Base-by-base conservation (phyloP, 2,329 filamentous ascomycete species). In the Cytospora leucostoma region DNA sequence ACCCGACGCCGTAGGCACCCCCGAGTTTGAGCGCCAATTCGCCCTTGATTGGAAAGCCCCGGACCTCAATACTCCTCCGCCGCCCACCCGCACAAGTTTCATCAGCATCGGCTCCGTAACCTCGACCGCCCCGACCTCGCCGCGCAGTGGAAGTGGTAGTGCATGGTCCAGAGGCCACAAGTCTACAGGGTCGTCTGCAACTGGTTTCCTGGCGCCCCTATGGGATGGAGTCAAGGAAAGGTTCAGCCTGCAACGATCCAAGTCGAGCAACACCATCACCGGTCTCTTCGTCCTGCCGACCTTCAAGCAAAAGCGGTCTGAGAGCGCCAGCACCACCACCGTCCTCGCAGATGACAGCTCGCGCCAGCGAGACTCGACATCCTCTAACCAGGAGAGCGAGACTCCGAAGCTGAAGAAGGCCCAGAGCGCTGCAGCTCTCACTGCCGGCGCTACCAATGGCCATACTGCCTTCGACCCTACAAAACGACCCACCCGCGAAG, bases 401-500 rank as follows among this genome's bases (percentile, higher is more conserved):
- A 53, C 51, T 6, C 33, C 38, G 11, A 61, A 38, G 38, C 51
- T 61, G n/a, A 64, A 64, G 52, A 61, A 44, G 51, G 54, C 49
- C 40, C 15, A 51, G n/a, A 61, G 51, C 44, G 59, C 59, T 27
- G 59, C 59, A 17, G 49, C 53, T 32, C 35, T 64, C 13, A 35
- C 55, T 32, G 19, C 21, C 33, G 51, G 13, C 49, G 37, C 50
- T n/a, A 21, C 54, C 37, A 54, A 52, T 53, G 37, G 52, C 32
- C 35, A 59, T 21, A 34, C 61, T 13, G 19, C 34, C n/a, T 65
- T 64, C 50, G 64, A 65, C 40, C 64, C 64, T 21, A 59, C 40
- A 70, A 67, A 70, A 61, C 74, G 73, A 49, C 76, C 74, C 34
- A 71, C 75, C 6, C 71, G 75, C 4, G 84, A 87, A 58, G 82